Conservation (phyloP, 495 filamentous ascomycete genomes). For the Apodospora peruviana region DNA sequence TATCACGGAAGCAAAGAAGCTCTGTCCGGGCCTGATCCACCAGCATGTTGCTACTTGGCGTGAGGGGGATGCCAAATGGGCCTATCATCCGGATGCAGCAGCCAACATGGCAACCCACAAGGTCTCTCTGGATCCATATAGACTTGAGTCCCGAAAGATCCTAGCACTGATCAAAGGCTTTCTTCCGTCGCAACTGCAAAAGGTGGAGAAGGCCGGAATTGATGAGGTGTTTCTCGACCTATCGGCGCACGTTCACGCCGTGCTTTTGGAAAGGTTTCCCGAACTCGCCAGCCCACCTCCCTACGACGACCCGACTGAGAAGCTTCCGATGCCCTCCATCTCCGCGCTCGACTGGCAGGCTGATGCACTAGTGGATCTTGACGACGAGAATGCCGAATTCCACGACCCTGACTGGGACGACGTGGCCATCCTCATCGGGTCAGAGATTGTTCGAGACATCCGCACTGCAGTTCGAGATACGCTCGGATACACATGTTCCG, state of each 20-base stretch:
- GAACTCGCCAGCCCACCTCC: slow-evolving; percentile 59
- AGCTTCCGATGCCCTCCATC: slow-evolving; percentile 66
- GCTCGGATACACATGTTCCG: slow-evolving; percentile 80
- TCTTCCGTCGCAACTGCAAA: slow-evolving; percentile 56
- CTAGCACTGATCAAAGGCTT: slow-evolving; percentile 73
- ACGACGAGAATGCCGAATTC: slow-evolving; percentile 64
- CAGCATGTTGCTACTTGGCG: slow-evolving; percentile 96
- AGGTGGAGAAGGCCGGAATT: slow-evolving; percentile 86
- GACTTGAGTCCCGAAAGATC: slow-evolving; percentile 78
- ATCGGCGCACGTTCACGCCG: slow-evolving; percentile 70
- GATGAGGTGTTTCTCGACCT: slow-evolving; percentile 91
- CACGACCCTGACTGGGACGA: slow-evolving; percentile 96
- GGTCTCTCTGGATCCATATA: slow-evolving; percentile 88
- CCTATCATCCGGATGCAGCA: slow-evolving; percentile 74
- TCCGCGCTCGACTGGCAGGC: slow-evolving; percentile 75
- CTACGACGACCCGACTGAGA: slow-evolving; percentile 66
- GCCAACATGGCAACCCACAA: slow-evolving; percentile 81
- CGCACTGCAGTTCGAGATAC: slow-evolving; percentile 50
- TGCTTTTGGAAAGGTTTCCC: slow-evolving; percentile 73
- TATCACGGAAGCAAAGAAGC: slow-evolving; percentile 76
- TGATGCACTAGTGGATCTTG: slow-evolving; percentile 72
- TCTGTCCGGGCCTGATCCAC: slow-evolving; percentile 75
- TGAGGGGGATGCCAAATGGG: slow-evolving; percentile 87
- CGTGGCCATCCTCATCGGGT: slow-evolving; percentile 75
- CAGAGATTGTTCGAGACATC: slow-evolving; percentile 79